A percentile compares a stretch with the other conserved stretches of the same genome.
Conservation (phyloP, 2,329 filamentous ascomycete species). For the Aphanocladium album region DNA sequence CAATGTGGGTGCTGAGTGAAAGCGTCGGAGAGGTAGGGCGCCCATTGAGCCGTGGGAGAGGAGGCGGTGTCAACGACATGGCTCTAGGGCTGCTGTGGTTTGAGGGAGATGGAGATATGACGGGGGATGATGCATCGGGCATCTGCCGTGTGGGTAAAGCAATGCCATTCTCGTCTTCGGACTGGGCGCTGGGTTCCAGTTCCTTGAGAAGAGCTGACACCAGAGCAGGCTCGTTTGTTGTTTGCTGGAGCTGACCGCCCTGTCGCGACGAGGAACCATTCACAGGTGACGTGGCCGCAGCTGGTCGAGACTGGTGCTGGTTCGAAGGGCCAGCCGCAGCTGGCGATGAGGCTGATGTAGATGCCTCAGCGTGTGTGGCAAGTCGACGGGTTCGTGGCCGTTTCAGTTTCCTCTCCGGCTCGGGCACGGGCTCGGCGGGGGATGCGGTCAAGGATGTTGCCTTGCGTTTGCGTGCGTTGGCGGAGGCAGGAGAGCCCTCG, state of each 20-base stretch:
- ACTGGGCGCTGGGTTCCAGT: slow-evolving; percentile 63
- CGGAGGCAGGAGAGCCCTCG: slow-evolving; percentile 42
- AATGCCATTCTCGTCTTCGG: slow-evolving; percentile 47
- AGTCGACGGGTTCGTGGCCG: slow-evolving; percentile 74
- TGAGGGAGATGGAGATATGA: slow-evolving; percentile 59
- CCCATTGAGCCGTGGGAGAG: slow-evolving; percentile 46
- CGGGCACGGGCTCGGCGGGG: slow-evolving; percentile 59
- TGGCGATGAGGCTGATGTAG: slow-evolving; percentile 35
- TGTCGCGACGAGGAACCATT: slow-evolving; percentile 1
- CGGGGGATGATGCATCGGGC: slow-evolving; percentile 52
- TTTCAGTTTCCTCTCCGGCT: slow-evolving; percentile 80
- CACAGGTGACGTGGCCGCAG: slow-evolving; percentile 13
- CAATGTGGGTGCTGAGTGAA: slow-evolving; percentile 64
- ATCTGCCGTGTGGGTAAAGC: slow-evolving; percentile 25
- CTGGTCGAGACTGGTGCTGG: not conserved
- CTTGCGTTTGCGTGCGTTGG: slow-evolving; percentile 67
- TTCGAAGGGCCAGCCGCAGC: slow-evolving; percentile 22
- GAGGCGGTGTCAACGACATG: slow-evolving; percentile 64
- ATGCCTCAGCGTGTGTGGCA: slow-evolving; percentile 42
- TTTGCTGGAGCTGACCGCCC: not conserved
- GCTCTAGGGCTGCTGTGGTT: slow-evolving; percentile 63
- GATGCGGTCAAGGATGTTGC: slow-evolving; percentile 64
- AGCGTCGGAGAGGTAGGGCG: slow-evolving; percentile 61
- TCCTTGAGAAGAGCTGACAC: slow-evolving; percentile 83
- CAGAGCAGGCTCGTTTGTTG: slow-evolving; percentile 64